Evolutionary conservation across 768 basidiomycete species (phyloP), one percentile per base, ranked within the genome.

Genomic region (Pulveroboletus sp.): DNA sequence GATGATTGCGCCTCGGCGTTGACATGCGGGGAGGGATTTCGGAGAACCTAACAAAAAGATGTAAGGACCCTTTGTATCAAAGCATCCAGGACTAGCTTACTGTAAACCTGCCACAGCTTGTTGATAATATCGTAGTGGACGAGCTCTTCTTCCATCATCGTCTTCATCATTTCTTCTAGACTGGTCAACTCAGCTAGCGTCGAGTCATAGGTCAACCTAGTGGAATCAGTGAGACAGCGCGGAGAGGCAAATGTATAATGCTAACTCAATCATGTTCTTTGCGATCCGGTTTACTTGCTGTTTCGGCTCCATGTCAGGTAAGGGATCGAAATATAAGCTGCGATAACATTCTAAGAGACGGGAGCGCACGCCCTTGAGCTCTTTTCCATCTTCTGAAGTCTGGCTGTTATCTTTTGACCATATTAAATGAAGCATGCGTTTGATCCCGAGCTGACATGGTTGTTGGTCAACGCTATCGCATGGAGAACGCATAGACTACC

Each of bases 61-160:
- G 38, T 55, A 15, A 2, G 18, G 11, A 4, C 32, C 4, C 5
- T 6, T 30, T 27, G 17, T 5, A 24, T 8, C n/a, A 2, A 14
- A 41, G 28, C 6, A 17, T 8, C 6, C 11, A 45, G 27, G 3
- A 27, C 3, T 43, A 8, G 72, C 88, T 61, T 61, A 93, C 94
- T 86, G 66, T 98, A 99, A 26, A 94, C 89, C 58, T 93, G 87
- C 96, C 96, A 99, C 1, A 99, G 77, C 72, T 92, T 95, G 38
- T 80, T 75, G 56, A 93, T 83, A 39, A 98, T 86, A 49, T 96
- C 93, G 4, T 73, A 66, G 58, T 93, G 87, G 17, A 99, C 80
- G 31, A 84, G 83, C 3, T 79, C 81, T 42, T 94, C 89, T 8
- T 87, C 84, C 89, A 95, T 94, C 87, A 99, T 89, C 28, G 88